Percentiles rank a stretch among this genome's conserved stretches.
These are phyloP conservation scores for Priceomyces medius DNA, from an alignment of 805 yeast species.

Conservation along the genomic window DNA sequence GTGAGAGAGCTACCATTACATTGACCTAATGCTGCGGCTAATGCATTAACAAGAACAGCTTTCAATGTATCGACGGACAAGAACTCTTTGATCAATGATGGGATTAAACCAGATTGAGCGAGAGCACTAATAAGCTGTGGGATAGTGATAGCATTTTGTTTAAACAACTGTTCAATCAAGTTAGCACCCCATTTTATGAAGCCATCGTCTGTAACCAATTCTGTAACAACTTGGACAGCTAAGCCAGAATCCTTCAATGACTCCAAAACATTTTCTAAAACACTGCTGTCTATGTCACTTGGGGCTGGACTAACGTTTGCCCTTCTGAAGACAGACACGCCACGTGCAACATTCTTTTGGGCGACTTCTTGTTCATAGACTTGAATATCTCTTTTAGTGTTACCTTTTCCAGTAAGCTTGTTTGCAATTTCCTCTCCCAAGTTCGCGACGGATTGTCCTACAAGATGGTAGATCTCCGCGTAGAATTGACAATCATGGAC, in stretches of 20 bases:
- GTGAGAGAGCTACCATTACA: conserved; percentile 27
- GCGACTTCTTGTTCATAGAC: conserved; percentile 2
- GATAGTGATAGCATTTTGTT: conserved; percentile 27
- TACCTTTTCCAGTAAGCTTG: conserved; percentile 21
- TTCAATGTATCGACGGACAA: conserved; percentile 37
- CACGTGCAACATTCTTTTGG: neutral
- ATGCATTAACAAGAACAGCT: conserved; percentile 41
- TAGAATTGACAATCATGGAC: conserved; percentile 40
- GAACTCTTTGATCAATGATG: conserved; percentile 36
- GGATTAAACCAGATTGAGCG: conserved; percentile 36
- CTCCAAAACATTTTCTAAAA: conserved; percentile 38
- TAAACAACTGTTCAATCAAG: conserved; percentile 31
- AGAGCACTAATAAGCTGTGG: conserved; percentile 28
- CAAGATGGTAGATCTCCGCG: conserved; percentile 38
- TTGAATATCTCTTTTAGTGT: conserved; percentile 21
- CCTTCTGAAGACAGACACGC: conserved; percentile 10
- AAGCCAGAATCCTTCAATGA: conserved; percentile 44
- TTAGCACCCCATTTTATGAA: conserved; percentile 40
- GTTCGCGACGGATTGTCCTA: conserved; percentile 27
- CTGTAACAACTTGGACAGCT: conserved; percentile 36
- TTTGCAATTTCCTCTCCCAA: conserved; percentile 27
- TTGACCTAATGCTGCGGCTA: conserved; percentile 41
- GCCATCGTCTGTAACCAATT: conserved; percentile 35
- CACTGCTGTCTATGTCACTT: conserved; percentile 12
- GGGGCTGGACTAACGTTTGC: too few species aligned